Conservation (phyloP, 305 asterid species). For the Coffea humblotiana region DNA sequence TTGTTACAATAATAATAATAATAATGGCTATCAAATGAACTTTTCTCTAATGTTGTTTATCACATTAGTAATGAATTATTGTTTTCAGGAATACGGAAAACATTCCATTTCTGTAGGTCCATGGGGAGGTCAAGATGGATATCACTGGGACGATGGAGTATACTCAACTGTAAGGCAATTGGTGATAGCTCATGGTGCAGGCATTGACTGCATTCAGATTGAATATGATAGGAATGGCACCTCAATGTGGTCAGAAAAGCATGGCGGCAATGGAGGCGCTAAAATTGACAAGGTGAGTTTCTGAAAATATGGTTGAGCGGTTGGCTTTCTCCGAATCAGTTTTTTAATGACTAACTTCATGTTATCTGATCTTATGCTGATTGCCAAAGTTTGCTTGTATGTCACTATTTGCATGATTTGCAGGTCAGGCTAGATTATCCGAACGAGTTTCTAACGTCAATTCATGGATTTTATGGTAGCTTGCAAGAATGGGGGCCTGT, state of each 20-base stretch:
- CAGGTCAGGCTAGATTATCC: slow-evolving; percentile 69
- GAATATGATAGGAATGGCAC: slow-evolving; percentile 66
- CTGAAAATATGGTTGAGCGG: background rate
- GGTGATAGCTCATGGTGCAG: slow-evolving; percentile 65
- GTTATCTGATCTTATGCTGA: background rate
- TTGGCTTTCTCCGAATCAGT: background rate
- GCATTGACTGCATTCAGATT: slow-evolving; percentile 55
- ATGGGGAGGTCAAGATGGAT: slow-evolving; percentile 81
- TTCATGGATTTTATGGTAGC: slow-evolving; percentile 65
- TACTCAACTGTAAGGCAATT: slow-evolving; percentile 53
- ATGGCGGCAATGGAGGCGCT: slow-evolving; percentile 70
- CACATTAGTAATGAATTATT: background rate
- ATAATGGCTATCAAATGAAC: no score
- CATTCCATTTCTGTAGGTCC: slow-evolving; percentile 57
- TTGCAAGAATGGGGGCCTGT: slow-evolving; percentile 52
- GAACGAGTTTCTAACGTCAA: slow-evolving; percentile 58
- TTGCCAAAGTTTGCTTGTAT: background rate
- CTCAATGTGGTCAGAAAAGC: slow-evolving; percentile 67
- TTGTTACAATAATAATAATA: background rate
- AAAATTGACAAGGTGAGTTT: slow-evolving; percentile 51
- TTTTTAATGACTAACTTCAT: background rate
- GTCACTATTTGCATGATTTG: background rate
- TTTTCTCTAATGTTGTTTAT: no score
- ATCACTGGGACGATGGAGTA: slow-evolving; percentile 76
- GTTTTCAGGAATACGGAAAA: slow-evolving; percentile 38